Evolutionary conservation across 768 basidiomycete genomes (phyloP), one percentile per base, ranked within the genome.

Genomic region (Phanerodontia chrysosporium): DNA sequence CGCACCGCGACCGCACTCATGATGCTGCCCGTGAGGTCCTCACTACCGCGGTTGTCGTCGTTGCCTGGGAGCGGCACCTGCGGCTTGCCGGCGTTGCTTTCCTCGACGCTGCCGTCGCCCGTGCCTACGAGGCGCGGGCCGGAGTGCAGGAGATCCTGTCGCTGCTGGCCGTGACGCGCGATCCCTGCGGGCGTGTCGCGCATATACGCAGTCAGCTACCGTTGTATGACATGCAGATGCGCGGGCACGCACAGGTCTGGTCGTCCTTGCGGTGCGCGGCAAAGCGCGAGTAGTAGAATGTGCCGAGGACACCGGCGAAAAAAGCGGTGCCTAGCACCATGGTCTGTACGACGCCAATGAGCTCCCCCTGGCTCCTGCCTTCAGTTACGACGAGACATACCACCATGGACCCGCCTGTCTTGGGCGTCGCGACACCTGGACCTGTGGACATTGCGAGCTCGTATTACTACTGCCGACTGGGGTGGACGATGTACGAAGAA

Each of bases 91-190:
- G 9, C n/a, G 35, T 42, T 24, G n/a, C 12, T 21, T 12, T 22
- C 24, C 56, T 55, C 39, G 35, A 51, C 51, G 49, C 25, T 22
- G 28, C n/a, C 39, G 39, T 18, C 8, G 13, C 22, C 18, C 13
- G 39, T 51, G 27, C 22, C 22, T 21, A 52, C 49, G 18, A 49
- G 30, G 51, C 51, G 60, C 8, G 49, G 18, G 18, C 32, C 39
- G 36, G 13, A n/a, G 22, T 7, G 28, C 51, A 24, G 16, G 21
- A 45, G 39, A 7, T 21, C 46, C 18, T 29, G 30, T 9, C 44
- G 56, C 30, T 61, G 60, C 35, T 61, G 56, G 3, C 56, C 57
- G 30, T 58, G 60, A 45, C 60, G 60, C 14, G 28, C 45, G 42
- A 61, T 53, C 60, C 60, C 60, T 61, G 36, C 9, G 44, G 12